Base-by-base conservation (phyloP, 148 eudicot species). In the Rhododendron henanense region DNA sequence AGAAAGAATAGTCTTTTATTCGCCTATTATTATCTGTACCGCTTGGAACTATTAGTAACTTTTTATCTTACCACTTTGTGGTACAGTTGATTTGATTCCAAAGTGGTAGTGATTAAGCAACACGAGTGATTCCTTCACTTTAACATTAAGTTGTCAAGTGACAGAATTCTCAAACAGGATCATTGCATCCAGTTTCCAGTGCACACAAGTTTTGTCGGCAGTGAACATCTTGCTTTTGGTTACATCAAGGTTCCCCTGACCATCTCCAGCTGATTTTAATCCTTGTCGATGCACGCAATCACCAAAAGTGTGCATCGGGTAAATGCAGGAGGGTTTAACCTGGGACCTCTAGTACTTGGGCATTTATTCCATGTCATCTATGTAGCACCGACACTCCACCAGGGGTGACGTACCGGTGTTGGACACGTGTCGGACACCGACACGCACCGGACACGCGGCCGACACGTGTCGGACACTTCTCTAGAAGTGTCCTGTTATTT, bases 91-190 rank as follows among this genome's bases (percentile, higher is more conserved):
- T 81, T 55, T 55, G 67, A 81, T 81, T 81, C 47, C 67, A 81
- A 55, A 81, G 69, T 81, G 83, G n/a, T 81, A 33, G 69, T 35
- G 83, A 33, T 31, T 55, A 81, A 35, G 83, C 69, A 53, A 53
- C 83, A 81, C 7, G 83, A 53, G 23, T 53, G 23, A 53, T 53
- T 25, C 47, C n/a, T 59, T 79, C 37, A 65, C 73, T 65, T 65
- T 65, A 53, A 25, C 39, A 79, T 50, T 79, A 45, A 48, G 31
- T 50, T 80, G 63, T 51, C 23, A 51, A 79, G 65, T 28, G 83
- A 10, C n/a, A 28, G 41, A 53, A 28, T 80, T 50, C 65, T 51
- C 83, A 50, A 53, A 80, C 83, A 80, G 83, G 63, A 81, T 28
- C 47, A 55, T 55, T 28, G 44, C n/a, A 80, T 81, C 55, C 69